Base-by-base conservation (phyloP, 148 eudicot genomes). In the Cornus kousa region DNA sequence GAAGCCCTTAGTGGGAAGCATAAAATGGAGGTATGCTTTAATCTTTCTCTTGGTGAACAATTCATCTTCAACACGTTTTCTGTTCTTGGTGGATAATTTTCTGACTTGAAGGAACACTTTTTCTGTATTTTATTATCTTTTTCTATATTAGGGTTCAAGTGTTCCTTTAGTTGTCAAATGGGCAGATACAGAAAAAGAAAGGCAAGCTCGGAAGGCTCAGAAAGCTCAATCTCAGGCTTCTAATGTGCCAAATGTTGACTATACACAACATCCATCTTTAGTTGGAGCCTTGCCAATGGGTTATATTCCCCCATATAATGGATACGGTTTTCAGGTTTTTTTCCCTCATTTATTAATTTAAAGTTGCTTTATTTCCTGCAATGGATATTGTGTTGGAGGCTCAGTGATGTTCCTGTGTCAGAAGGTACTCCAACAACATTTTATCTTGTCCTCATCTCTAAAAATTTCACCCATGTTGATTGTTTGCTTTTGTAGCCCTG, bases 101-200 rank as follows among this genome's bases (percentile, higher is more conserved):
- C 43, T 39, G 5, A 39, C 43, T 39, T 39, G 7, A 39, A 39
- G 5, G 43, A 39, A 39, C 43, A 39, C 43, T 39, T 39, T 39
- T 39, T 39, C 43, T 39, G 43, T 28, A 28, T 28, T 28, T 62
- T 64, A 12, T 8, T 64, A 22, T 40, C 19, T 39, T 78, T 73
- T 28, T 50, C 68, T 73, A 48, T 76, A 24, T 55, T 80, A 95
- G 98, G 97, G 97, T 70, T 93, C 98, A 74, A 89, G 88, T 67
- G 86, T 93, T 68, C 98, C 98, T 69, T 89, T 93, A 83, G 97
- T 95, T 76, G 96, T 95, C 68, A 95, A 95, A 82, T 93, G 97
- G 98, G 98, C 98, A 22, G 98, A 93, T 86, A 95, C 98, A 31
- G 97, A 95, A 79, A 95, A 91, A 83, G 98, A 95, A 88, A 91